Conservation (phyloP, 495 filamentous ascomycete genomes). For the Neurospora intermedia region DNA sequence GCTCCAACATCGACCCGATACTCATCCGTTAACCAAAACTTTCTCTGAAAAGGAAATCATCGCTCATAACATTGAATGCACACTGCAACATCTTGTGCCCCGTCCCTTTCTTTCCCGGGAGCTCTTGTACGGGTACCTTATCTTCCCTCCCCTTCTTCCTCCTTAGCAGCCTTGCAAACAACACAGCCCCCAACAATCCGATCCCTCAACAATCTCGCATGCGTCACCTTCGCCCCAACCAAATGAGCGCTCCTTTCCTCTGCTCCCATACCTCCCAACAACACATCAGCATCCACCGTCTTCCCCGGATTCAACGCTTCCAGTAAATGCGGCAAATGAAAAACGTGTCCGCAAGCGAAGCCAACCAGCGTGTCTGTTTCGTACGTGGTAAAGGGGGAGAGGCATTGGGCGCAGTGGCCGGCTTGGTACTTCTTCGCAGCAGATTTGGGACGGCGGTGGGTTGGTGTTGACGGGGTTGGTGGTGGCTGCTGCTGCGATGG, state of each 20-base stretch:
- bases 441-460: slow-evolving; percentile 6
- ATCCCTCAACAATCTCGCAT: slow-evolving; percentile 68
- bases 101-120: neutral
- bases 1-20: neutral
- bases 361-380: slow-evolving; percentile 74
- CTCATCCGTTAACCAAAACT: neutral
- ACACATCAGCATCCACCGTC: slow-evolving; percentile 15
- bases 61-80: neutral
- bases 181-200: slow-evolving; percentile 60
- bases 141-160: neutral
- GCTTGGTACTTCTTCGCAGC: slow-evolving; percentile 22
- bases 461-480: neutral
- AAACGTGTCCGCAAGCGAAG: slow-evolving; percentile 87
- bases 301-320: slow-evolving; percentile 34
- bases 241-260: slow-evolving; percentile 31
- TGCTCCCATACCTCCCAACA: slow-evolving; percentile 20
- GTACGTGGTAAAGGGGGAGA: slow-evolving; percentile 44
- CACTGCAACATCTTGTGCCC: neutral
- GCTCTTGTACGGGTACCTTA: too few species aligned
- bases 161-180: slow-evolving; percentile 36
- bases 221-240: slow-evolving; percentile 79
- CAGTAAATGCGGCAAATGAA: slow-evolving; percentile 74
- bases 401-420: slow-evolving; percentile 54
- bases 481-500: neutral
- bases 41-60: neutral